Evolutionary conservation across 495 filamentous ascomycete species (phyloP), one percentile per base, ranked within the genome.

Genomic region (Neurospora discreta): DNA sequence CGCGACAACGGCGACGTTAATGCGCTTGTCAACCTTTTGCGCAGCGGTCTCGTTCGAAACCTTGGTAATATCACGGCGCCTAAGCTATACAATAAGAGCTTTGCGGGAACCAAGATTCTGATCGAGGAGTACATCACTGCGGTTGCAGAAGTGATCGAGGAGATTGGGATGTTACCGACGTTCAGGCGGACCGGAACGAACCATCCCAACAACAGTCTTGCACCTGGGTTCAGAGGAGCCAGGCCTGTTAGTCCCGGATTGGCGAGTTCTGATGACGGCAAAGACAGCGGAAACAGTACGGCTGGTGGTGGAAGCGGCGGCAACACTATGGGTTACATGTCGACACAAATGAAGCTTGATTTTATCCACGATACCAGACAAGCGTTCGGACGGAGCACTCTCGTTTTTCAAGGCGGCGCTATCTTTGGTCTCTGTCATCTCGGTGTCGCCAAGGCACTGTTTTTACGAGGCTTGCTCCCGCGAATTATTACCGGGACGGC

Each of bases 371-470:
- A 97, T 83, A 93, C 93, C 13, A 86, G 95, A 15, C 94, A 95
- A 77, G 93, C 93, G 0, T 97, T 96, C 83, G 95, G 95, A 23
- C 85, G 94, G 58, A 94, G 89, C 44, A 94, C 92, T 2, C 83
- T 98, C 65, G 91, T 97, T 15, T 80, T 98, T 5, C 94, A 97
- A 78, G 95, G 95, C 26, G 95, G 95, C 3, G 91, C 93, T 39
- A 94, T 95, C 42, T 98, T 98, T 75, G 95, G 94, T 0, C 81
- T 97, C 7, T 97, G 93, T 75, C 95, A 98, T 81, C 78, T 98
- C 1, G 95, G 95, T 2, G 93, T 98, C 0, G 92, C 97, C 68
- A 96, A 93, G 76, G 94, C 94, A 1, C 80, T 98, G 65, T 92
- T 96, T 81, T 81, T 93, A 15, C 85, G 91, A n/a, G 94, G 93